A percentile compares a stretch with the other conserved stretches of the same genome.
Conservation (phyloP, 352 stramenopile species). For the Globisporangium carolinianum region DNA sequence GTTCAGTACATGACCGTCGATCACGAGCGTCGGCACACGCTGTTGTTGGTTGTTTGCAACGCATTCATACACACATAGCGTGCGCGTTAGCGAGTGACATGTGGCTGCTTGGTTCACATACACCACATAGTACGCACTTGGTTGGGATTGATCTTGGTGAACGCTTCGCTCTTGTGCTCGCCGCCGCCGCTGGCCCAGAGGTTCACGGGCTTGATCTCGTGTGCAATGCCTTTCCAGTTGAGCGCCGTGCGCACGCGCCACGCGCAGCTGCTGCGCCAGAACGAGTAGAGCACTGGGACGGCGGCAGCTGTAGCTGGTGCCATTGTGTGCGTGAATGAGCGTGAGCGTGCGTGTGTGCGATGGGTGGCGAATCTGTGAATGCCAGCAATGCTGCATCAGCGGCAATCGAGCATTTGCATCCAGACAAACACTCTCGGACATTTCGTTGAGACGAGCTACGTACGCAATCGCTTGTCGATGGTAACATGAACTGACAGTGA, state of each 20-base stretch:
- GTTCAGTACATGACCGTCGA: constrained; percentile 53
- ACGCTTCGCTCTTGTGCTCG: constrained; percentile 46
- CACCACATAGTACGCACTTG: constrained; percentile 19
- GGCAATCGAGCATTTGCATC: too few relatives aligned
- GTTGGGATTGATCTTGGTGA: constrained; percentile 58
- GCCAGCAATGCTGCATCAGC: neutral
- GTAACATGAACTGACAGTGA: too few relatives aligned
- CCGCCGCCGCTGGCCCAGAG: constrained; percentile 46
- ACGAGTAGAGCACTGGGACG: constrained; percentile 60
- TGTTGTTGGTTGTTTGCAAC: constrained; percentile 9
- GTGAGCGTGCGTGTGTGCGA: neutral
- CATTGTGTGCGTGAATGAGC: neutral
- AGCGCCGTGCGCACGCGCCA: constrained; percentile 87
- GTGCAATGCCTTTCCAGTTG: constrained; percentile 74
- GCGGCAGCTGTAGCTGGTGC: neutral
- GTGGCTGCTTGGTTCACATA: neutral
- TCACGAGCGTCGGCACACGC: constrained; percentile 75
- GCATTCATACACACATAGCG: neutral
- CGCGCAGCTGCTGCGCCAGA: constrained; percentile 83
- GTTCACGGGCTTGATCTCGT: constrained; percentile 71
- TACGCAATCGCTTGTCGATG: too few relatives aligned
- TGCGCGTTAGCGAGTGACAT: neutral
- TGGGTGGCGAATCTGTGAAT: neutral
- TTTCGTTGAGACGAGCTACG: too few relatives aligned
- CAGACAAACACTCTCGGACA: too few relatives aligned